Base-by-base conservation (phyloP, 495 filamentous ascomycete genomes). In the Podospora pseudoanserina region DNA sequence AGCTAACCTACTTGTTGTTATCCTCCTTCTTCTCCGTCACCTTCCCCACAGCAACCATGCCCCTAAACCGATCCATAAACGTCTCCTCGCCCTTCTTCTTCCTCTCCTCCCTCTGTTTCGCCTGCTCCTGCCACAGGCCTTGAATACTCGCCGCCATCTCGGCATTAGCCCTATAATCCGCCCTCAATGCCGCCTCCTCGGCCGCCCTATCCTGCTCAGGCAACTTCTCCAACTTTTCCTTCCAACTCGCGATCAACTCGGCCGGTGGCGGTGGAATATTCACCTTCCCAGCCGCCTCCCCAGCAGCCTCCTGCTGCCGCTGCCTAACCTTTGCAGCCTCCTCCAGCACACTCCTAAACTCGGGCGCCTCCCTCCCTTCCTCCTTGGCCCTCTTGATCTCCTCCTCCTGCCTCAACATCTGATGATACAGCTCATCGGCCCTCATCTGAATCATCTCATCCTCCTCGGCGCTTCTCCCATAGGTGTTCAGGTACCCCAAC, bases 391-490 rank as follows among this genome's bases (percentile, higher is more conserved):
- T 82, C 65, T 88, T 83, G 26, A 91, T 85, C 70, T 82, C 84
- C 55, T 79, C 79, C 79, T 97, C 92, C 74, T 93, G 92, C 61
- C 85, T 83, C 20, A 94, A 78, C 90, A 97, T 91, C 69, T 88
- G 85, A 70, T 95, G 92, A 76, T 93, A 97, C 39, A 97, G 82
- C 65, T 85, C 88, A 79, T 97, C 93, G 63, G 92, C 94, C 78
- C 96, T 92, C 91, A 99, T 91, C 80, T 99, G 95, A 68, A 99
- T 96, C 65, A 87, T 82, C 80, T 98, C 95, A 71, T 96, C 91
- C 63, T 89, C 84, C 58, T 90, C 89, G 5, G 81, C 71, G 49
- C 86, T 81, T n/a, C 88, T 85, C 16, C 89, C 81, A 68, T 85
- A 83, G 53, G 83, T 84, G 0, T 86, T 85, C 70, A 96, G 83